phyloP scores from a whole-genome alignment of 495 filamentous ascomycete species.

The Trichoderma reesei region DNA sequence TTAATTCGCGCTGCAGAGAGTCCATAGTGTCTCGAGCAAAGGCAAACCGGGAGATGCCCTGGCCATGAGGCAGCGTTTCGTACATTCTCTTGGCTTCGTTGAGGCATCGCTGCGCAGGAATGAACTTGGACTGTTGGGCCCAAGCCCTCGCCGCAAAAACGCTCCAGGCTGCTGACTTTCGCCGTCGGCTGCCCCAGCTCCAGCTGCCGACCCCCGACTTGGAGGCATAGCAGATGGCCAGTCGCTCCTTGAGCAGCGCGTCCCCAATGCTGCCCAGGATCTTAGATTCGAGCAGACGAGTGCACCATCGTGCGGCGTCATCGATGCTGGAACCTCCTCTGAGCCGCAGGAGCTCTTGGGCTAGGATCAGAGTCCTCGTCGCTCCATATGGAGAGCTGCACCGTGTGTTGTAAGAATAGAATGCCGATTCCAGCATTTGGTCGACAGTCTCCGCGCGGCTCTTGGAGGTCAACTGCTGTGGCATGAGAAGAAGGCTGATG shows the following conservation, averaged over 20 bases:
- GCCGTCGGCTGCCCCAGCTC: constrained; percentile 56
- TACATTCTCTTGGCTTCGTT: constrained; percentile 64
- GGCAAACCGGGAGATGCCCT: constrained; percentile 44
- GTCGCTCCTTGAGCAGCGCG: constrained; percentile 71
- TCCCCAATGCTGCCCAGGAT: constrained; percentile 65
- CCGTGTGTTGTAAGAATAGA: constrained; percentile 83
- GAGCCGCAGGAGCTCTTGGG: constrained; percentile 69
- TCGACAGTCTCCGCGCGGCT: constrained; percentile 69
- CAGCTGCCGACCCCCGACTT: constrained; percentile 53
- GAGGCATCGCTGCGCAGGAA: constrained; percentile 61
- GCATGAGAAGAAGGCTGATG: constrained; percentile 66
- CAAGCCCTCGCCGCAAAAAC: constrained; percentile 75
- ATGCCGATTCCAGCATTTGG: constrained; percentile 74
- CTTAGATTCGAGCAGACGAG: constrained; percentile 64
- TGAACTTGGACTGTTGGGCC: constrained; percentile 58
- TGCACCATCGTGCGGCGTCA: constrained; percentile 79
- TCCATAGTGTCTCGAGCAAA: constrained; percentile 55
- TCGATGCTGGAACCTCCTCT: constrained; percentile 72
- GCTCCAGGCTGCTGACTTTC: constrained; percentile 88
- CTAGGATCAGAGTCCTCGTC: constrained; percentile 64
- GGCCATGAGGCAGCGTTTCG: constrained; percentile 43
- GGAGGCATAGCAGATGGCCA: constrained; percentile 72
- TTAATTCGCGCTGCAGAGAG: constrained; percentile 48
- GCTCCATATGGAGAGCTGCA: constrained; percentile 66
- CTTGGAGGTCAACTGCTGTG: constrained; percentile 58